These are phyloP conservation scores for Wickerhamiella galacta DNA, from an alignment of 805 yeast species.

Conservation along the genomic window DNA sequence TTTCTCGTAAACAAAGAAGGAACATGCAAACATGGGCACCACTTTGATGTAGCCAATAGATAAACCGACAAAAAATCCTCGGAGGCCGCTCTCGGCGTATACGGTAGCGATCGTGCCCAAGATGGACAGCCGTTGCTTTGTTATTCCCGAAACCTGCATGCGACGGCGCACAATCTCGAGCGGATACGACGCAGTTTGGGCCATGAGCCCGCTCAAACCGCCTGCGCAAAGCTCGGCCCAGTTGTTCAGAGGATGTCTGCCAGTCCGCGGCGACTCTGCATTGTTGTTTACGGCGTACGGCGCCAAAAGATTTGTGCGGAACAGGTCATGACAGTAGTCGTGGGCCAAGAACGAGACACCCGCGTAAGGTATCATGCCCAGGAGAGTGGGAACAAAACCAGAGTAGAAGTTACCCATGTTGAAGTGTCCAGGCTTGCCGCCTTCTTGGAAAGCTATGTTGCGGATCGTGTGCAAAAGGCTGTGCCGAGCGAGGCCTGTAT, in stretches of 20 bases:
- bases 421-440: slow-evolving; percentile 17
- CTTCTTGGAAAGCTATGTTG: slow-evolving; percentile 18
- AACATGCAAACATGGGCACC: slow-evolving; percentile 93
- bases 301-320: slow-evolving; percentile 43
- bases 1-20: slow-evolving; percentile 86
- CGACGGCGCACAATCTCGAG: slow-evolving; percentile 88
- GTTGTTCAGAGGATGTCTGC: slow-evolving; percentile 52
- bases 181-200: slow-evolving; percentile 95
- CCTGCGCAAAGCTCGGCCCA: slow-evolving; percentile 94
- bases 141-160: slow-evolving; percentile 50
- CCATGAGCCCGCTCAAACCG: slow-evolving; percentile 85
- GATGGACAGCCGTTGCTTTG: slow-evolving; percentile 6
- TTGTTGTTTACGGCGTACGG: slow-evolving; percentile 26
- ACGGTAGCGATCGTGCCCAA: slow-evolving; percentile 32
- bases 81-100: slow-evolving; percentile 55
- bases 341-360: slow-evolving; percentile 95
- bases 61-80: slow-evolving; percentile 87
- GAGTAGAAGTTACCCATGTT: slow-evolving; percentile 59
- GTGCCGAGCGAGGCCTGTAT: slow-evolving; percentile 16
- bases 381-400: slow-evolving; percentile 83
- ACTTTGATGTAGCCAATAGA: slow-evolving; percentile 92
- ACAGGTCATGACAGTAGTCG: slow-evolving; percentile 74
- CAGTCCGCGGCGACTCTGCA: slow-evolving; percentile 21
- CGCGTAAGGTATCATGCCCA: slow-evolving; percentile 96
- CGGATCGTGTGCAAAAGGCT: slow-evolving; percentile 16